phyloP scores from a whole-genome alignment of 805 yeast genomes.

The Komagataella mondaviorum region DNA sequence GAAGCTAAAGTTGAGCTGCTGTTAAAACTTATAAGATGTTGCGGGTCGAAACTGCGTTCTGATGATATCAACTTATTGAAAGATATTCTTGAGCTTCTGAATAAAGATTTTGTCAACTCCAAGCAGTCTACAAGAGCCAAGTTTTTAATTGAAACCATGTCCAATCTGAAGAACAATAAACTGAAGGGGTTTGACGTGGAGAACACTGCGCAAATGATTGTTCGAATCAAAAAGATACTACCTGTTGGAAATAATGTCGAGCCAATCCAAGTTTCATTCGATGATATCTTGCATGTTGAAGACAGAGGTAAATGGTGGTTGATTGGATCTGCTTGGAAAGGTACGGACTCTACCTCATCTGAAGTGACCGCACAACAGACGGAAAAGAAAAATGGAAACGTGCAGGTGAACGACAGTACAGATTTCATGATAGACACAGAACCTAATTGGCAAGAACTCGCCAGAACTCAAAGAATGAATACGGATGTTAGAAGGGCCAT shows the following conservation, averaged over 20 bases:
- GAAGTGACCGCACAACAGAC: not conserved
- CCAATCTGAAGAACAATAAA: conserved; percentile 79
- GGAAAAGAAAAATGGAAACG: conserved; percentile 4
- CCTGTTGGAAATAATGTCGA: conserved; percentile 45
- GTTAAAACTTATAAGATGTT: conserved; percentile 53
- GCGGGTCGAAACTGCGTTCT: conserved; percentile 76
- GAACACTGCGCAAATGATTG: conserved; percentile 33
- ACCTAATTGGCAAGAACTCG: conserved; percentile 84
- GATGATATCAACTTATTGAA: conserved; percentile 85
- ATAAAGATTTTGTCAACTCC: conserved; percentile 24
- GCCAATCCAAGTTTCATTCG: conserved; percentile 71
- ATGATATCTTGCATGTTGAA: conserved; percentile 67
- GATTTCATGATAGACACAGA: conserved; percentile 48
- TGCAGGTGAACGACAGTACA: conserved; percentile 22
- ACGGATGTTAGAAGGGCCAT: conserved; percentile 92
- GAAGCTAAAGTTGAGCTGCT: conserved; percentile 72
- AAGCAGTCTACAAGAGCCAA: conserved; percentile 42
- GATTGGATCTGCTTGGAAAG: conserved; percentile 96
- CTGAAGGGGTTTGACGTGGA: conserved; percentile 41
- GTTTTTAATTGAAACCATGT: conserved; percentile 74
- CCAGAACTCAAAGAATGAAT: conserved; percentile 82
- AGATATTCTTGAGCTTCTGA: conserved; percentile 55
- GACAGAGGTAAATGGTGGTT: conserved; percentile 98
- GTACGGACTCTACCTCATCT: conserved; percentile 22
- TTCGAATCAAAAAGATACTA: conserved; percentile 49